Conservation (phyloP, 139 green algal genomes). For the Gonium pectorale region DNA sequence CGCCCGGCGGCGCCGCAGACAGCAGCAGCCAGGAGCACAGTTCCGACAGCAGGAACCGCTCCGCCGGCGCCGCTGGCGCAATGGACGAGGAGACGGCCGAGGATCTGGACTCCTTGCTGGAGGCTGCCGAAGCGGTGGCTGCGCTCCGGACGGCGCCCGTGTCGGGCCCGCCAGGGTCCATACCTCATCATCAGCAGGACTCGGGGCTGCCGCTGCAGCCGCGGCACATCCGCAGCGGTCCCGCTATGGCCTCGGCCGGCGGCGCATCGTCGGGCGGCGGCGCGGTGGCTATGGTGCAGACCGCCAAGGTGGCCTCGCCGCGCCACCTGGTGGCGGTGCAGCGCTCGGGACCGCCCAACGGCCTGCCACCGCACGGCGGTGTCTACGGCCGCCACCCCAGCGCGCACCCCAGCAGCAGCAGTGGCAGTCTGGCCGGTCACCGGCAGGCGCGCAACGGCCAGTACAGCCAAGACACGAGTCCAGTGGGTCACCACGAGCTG, state of each 20-base stretch:
- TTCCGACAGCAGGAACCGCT: background rate
- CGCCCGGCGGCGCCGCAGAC: constrained; percentile 2
- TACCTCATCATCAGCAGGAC: background rate
- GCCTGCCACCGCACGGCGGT: constrained; percentile 28
- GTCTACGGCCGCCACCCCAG: background rate
- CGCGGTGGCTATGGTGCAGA: constrained; percentile 5
- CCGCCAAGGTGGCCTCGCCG: constrained; percentile 36
- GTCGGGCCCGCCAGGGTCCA: background rate
- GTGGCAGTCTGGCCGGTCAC: too few relatives aligned
- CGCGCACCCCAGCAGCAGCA: constrained; percentile 14
- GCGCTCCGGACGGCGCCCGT: constrained; percentile 36
- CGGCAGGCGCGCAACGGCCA: too few relatives aligned
- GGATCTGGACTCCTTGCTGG: constrained; percentile 30
- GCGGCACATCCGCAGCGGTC: background rate
- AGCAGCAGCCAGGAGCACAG: background rate
- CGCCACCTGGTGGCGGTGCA: constrained; percentile 6
- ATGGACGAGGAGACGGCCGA: background rate
- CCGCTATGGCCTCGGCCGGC: background rate
- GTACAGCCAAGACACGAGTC: too few relatives aligned
- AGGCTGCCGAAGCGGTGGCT: constrained; percentile 38
- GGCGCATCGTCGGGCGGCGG: background rate
- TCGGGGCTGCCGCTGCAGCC: background rate
- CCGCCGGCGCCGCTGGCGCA: background rate
- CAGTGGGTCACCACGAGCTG: background rate
- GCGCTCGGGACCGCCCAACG: constrained; percentile 8